phyloP scores from a whole-genome alignment of 371 early-diverging fungal genomes.

The Dentiscutata heterogama region DNA sequence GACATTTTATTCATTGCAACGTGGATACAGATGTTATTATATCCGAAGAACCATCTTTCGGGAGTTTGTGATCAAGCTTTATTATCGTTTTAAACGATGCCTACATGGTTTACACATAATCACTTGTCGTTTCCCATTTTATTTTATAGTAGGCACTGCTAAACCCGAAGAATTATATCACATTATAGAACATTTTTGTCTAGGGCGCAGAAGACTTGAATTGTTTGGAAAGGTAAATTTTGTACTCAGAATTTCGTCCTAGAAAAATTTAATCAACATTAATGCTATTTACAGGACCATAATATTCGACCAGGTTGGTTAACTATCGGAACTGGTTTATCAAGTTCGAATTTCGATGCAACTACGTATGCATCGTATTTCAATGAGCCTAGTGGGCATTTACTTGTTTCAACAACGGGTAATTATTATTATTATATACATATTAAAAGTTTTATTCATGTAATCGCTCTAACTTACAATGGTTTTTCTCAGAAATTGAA shows the following conservation, averaged over 20 bases:
- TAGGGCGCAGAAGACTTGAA: conserved; percentile 62
- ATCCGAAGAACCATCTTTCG: conserved; percentile 57
- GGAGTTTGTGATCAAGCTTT: conserved; percentile 44
- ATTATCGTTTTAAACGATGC: neutral
- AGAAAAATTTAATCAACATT: neutral
- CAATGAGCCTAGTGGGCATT: conserved; percentile 40
- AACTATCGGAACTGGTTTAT: conserved; percentile 45
- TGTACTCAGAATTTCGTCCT: neutral
- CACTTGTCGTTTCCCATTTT: neutral
- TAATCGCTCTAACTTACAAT: neutral
- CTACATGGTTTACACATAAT: neutral
- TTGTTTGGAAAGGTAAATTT: conserved; percentile 58
- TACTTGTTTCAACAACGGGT: conserved; percentile 47
- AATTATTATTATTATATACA: conserved; percentile 15
- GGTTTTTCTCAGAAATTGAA: conserved; percentile 46
- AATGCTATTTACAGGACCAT: conserved; percentile 37
- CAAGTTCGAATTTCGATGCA: conserved; percentile 47
- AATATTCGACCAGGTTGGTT: conserved; percentile 50
- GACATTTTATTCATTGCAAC: conserved; percentile 70
- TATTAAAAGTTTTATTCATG: neutral
- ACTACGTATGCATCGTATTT: conserved; percentile 46
- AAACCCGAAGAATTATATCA: conserved; percentile 65
- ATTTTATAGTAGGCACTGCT: conserved; percentile 46
- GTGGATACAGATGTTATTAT: conserved; percentile 69
- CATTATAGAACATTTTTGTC: conserved; percentile 65